Evolutionary conservation across 2,329 filamentous ascomycete species (phyloP).

Genomic region (Cytospora piceae): DNA sequence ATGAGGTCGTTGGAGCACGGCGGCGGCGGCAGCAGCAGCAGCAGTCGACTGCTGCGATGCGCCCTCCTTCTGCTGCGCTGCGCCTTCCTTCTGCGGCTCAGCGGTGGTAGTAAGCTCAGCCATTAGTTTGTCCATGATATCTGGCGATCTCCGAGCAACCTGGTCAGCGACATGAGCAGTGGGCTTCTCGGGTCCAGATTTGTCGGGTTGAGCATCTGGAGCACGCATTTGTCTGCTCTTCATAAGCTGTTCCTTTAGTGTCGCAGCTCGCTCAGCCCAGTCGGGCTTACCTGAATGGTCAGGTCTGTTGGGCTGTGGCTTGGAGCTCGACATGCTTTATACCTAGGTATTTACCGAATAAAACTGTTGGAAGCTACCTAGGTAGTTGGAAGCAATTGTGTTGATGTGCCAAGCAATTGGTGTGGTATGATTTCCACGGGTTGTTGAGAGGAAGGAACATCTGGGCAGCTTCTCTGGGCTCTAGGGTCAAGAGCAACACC

Average conservation of each 20-base stretch:
- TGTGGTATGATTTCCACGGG: no score
- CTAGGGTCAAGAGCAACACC: no score
- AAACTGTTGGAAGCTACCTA: no score
- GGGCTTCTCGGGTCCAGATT: neutral
- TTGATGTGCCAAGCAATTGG: no score
- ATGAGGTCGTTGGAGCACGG: neutral
- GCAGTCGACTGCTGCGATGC: no score
- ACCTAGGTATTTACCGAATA: conserved; percentile 34
- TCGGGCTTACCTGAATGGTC: neutral
- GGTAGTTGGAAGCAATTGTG: no score
- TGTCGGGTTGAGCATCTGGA: neutral
- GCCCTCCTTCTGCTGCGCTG: neutral
- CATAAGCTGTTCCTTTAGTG: conserved; percentile 5
- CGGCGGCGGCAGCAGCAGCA: neutral
- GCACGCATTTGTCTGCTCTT: neutral
- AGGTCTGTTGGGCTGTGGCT: neutral
- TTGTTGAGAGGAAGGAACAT: no score
- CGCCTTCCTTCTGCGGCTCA: neutral
- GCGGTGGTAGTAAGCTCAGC: neutral
- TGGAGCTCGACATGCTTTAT: neutral
- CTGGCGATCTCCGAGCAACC: neutral
- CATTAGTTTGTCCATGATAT: neutral
- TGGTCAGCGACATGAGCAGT: neutral
- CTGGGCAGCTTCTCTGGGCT: no score
- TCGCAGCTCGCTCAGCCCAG: neutral